Conservation (phyloP, 257 asterid species). For the Solanum lycopersicoides region DNA sequence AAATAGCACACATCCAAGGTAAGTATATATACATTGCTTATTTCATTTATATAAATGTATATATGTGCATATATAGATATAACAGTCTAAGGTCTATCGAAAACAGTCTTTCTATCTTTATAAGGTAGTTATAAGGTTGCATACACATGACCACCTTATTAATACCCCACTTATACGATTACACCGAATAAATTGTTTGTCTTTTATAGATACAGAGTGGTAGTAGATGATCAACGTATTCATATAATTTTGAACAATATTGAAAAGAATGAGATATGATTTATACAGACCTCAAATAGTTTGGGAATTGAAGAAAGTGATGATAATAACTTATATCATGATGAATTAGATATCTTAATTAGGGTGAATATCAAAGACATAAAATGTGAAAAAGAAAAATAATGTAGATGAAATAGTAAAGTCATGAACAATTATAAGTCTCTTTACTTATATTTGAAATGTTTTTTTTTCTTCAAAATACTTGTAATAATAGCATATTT, state of each 20-base stretch:
- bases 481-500: background rate
- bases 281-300: background rate
- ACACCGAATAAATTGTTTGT: background rate
- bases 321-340: background rate
- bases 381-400: background rate
- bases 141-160: no score
- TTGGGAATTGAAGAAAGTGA: background rate
- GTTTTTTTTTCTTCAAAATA: background rate
- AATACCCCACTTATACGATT: background rate
- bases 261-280: background rate
- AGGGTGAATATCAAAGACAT: background rate
- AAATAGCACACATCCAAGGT: conserved; percentile 78
- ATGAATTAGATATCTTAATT: background rate
- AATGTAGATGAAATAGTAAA: background rate
- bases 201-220: background rate
- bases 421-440: background rate
- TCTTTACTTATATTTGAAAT: background rate
- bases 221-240: background rate
- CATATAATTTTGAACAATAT: background rate
- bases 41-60: background rate
- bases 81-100: background rate
- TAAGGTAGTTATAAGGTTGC: no score
- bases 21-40: background rate
- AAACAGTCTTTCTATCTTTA: no score
- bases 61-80: background rate